phyloP scores from a whole-genome alignment of 169 alveolate species.

The Plasmodium gallinaceum region DNA sequence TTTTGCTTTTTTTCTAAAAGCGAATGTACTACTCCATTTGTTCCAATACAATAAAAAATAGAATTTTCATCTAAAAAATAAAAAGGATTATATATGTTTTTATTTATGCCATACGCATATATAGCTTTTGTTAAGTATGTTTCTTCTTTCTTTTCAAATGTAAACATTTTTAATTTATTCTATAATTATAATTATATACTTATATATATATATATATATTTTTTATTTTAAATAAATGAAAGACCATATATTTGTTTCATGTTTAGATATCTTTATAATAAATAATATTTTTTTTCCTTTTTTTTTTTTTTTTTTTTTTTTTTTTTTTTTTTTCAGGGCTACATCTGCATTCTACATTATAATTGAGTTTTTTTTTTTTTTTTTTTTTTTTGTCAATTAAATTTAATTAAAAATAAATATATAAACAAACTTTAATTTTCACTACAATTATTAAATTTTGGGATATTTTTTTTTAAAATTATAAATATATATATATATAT shows the following conservation, averaged over 20 bases:
- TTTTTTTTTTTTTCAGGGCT: neutral
- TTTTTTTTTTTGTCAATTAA: too few species aligned
- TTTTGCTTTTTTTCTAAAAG: constrained; percentile 46
- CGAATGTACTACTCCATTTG: constrained; percentile 68
- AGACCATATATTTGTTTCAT: too few species aligned
- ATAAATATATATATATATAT: too few species aligned
- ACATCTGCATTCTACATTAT: too few species aligned
- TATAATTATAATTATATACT: neutral
- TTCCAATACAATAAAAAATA: constrained; percentile 53
- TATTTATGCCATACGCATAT: constrained; percentile 71
- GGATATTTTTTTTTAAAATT: too few species aligned
- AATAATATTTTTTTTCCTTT: neutral
- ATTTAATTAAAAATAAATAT: too few species aligned
- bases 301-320: constrained; percentile 3
- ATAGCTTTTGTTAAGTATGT: constrained; percentile 59
- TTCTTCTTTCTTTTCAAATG: constrained; percentile 42
- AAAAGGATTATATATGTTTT: constrained; percentile 56
- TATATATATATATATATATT: neutral
- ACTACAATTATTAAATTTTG: too few species aligned
- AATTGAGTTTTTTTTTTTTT: too few species aligned
- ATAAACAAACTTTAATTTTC: too few species aligned
- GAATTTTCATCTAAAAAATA: constrained; percentile 42
- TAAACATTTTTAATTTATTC: constrained; percentile 24
- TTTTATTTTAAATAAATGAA: neutral
- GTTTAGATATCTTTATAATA: neutral